Conservation (phyloP, 2,329 filamentous ascomycete species). For the Pseudogymnoascus sp. region DNA sequence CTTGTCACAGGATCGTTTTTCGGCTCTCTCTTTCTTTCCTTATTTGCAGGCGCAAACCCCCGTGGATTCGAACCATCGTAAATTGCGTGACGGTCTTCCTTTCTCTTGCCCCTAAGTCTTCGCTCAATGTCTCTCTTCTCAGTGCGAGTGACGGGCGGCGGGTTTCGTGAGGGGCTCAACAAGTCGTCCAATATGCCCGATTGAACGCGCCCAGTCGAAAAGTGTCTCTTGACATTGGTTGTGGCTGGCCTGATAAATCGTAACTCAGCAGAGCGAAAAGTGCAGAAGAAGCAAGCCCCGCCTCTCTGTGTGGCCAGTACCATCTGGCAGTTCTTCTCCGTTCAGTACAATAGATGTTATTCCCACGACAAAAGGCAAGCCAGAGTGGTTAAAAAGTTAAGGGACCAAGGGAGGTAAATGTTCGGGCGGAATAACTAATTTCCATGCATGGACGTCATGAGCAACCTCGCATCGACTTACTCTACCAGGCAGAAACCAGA, state of each 20-base stretch:
- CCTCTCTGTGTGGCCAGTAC: conserved; percentile 31
- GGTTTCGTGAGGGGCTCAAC: background rate
- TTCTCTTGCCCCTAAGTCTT: background rate
- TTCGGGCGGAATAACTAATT: conserved; percentile 4
- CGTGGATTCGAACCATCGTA: background rate
- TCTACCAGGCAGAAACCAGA: background rate
- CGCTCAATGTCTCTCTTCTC: background rate
- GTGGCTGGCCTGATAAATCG: conserved; percentile 20
- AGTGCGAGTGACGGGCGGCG: background rate
- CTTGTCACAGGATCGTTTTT: background rate
- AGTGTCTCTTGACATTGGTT: conserved; percentile 9
- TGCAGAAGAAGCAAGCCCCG: conserved; percentile 36
- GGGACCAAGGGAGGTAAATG: background rate
- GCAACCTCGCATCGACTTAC: background rate
- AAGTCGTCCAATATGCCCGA: conserved; percentile 7
- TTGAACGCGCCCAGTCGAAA: background rate
- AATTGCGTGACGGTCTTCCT: background rate
- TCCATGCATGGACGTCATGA: background rate
- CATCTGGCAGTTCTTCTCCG: conserved; percentile 29
- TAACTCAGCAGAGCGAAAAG: conserved; percentile 29
- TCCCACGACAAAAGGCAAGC: background rate
- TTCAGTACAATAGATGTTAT: background rate
- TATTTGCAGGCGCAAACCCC: background rate
- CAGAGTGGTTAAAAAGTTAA: background rate
- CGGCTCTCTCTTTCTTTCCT: background rate